These are phyloP conservation scores for Cladorrhinum sp. DNA, from an alignment of 2,329 filamentous ascomycete genomes.

Conservation along the genomic window DNA sequence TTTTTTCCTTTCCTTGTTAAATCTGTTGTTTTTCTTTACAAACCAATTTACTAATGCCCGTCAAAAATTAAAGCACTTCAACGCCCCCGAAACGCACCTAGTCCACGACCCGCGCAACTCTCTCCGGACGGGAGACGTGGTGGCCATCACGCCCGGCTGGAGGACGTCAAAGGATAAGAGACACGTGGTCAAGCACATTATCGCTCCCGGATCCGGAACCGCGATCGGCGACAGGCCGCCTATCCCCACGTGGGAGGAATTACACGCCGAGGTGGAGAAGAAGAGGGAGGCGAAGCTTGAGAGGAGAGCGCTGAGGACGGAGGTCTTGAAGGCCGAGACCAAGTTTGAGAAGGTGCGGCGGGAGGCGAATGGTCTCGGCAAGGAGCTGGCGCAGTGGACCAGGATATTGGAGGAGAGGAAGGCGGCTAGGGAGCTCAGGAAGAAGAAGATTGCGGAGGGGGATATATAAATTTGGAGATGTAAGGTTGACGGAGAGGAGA, in stretches of 20 bases:
- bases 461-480: background rate
- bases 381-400: conserved; percentile 21
- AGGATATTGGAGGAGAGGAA: conserved; percentile 11
- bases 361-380: conserved; percentile 21
- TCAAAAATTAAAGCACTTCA: conserved; percentile 64
- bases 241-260: conserved; percentile 63
- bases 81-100: conserved; percentile 61
- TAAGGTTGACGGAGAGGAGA: no score
- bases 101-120: conserved; percentile 78
- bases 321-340: conserved; percentile 12
- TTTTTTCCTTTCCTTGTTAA: background rate
- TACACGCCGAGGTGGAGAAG: conserved; percentile 51
- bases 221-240: conserved; percentile 63
- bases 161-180: conserved; percentile 64
- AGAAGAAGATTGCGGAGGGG: background rate
- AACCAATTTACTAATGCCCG: no score
- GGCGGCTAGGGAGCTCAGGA: background rate
- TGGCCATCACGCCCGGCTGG: conserved; percentile 66
- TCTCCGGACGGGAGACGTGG: conserved; percentile 70
- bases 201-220: conserved; percentile 60
- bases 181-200: conserved; percentile 72
- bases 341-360: conserved; percentile 25
- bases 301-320: conserved; percentile 34
- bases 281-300: conserved; percentile 58
- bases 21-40: background rate